phyloP scores from a whole-genome alignment of 2,329 filamentous ascomycete genomes.

The Epichloe amarillans region DNA sequence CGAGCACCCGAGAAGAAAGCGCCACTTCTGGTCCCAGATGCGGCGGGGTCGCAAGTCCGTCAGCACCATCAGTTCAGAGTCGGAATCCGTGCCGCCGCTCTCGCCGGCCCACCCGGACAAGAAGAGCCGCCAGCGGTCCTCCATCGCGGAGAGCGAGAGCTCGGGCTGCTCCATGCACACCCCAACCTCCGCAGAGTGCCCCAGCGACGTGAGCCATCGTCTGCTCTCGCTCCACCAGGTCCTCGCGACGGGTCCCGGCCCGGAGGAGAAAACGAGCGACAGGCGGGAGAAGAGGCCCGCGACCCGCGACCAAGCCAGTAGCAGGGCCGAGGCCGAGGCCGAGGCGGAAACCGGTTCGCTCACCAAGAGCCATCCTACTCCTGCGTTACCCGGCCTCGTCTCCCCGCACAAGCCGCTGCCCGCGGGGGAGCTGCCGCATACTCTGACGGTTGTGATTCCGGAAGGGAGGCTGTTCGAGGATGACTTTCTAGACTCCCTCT shows the following conservation, averaged over 20 bases:
- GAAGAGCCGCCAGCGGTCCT: neutral
- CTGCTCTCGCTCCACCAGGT: neutral
- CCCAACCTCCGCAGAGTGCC: neutral
- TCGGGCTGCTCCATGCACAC: neutral
- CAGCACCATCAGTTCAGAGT: neutral
- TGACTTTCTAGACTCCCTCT: neutral
- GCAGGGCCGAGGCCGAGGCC: too few species aligned
- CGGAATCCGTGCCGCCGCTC: neutral
- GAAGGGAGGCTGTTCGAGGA: slow-evolving; percentile 1
- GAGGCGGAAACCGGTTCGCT: neutral
- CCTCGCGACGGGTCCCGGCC: neutral
- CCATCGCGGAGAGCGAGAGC: neutral
- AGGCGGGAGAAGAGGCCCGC: neutral
- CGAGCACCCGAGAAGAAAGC: neutral
- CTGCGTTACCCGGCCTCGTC: neutral
- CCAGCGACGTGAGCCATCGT: neutral
- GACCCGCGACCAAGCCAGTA: too few species aligned
- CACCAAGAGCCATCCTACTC: neutral
- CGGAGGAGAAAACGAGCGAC: neutral
- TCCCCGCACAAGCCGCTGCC: neutral
- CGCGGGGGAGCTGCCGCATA: neutral
- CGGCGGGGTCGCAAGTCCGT: neutral
- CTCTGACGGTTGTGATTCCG: slow-evolving; percentile 1
- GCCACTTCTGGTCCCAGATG: neutral
- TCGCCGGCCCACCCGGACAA: neutral